A percentile compares a stretch with the other conserved stretches of the same genome.
phyloP scores from a whole-genome alignment of 2,329 filamentous ascomycete genomes.

The Penicillium carneum region DNA sequence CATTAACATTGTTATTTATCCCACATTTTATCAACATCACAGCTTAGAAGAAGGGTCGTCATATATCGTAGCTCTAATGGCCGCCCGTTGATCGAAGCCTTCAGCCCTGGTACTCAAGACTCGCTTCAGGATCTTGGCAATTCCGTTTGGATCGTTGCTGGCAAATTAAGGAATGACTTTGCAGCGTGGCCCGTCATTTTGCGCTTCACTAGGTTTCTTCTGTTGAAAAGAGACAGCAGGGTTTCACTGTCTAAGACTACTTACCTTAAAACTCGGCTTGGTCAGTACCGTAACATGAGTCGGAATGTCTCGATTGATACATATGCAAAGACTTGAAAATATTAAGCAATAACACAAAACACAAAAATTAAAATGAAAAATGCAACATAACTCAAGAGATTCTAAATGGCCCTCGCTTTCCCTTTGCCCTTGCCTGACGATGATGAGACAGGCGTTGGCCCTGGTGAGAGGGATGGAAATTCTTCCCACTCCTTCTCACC shows the following conservation, averaged over 20 bases:
- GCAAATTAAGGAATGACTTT: too few relatives aligned
- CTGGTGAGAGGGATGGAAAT: slow-evolving; percentile 39
- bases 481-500: slow-evolving; percentile 39
- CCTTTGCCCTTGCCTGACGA: slow-evolving; percentile 44
- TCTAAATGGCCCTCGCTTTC: slow-evolving; percentile 39
- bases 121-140: slow-evolving; percentile 32
- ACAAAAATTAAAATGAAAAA: neutral
- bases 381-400: neutral
- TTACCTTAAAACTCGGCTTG: neutral
- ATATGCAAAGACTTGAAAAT: neutral
- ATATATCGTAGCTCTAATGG: neutral
- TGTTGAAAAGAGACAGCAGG: too few relatives aligned
- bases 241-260: too few relatives aligned
- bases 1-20: neutral
- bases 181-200: too few relatives aligned
- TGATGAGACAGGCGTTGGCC: slow-evolving; percentile 31
- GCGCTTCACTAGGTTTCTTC: too few relatives aligned
- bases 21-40: neutral
- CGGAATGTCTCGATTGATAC: neutral
- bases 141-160: too few relatives aligned
- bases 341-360: neutral
- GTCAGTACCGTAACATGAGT: neutral
- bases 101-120: slow-evolving; percentile 12
- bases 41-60: slow-evolving; percentile 5
- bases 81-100: slow-evolving; percentile 9